Conservation (phyloP, 1,284 basidiomycete species). For the Golubevia sp. region DNA sequence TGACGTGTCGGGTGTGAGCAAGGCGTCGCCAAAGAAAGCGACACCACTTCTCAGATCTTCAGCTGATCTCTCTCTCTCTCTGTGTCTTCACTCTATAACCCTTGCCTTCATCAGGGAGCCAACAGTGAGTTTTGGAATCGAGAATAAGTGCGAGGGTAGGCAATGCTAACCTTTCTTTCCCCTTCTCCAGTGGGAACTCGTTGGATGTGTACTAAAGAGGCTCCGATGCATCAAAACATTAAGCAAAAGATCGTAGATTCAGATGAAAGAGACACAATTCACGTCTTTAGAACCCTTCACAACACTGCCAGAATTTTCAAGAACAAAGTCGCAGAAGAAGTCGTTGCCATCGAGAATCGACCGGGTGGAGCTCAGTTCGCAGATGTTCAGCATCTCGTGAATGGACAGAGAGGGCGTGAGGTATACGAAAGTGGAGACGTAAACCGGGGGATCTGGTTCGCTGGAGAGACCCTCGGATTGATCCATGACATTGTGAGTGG, state of each 20-base stretch:
- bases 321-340: slow-evolving; percentile 78
- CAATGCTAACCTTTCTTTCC: slow-evolving; percentile 5
- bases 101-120: slow-evolving; percentile 67
- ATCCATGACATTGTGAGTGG: slow-evolving; percentile 75
- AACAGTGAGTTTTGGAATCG: slow-evolving; percentile 72
- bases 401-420: slow-evolving; percentile 74
- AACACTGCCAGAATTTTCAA: slow-evolving; percentile 90
- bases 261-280: slow-evolving; percentile 76
- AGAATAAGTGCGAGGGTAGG: not conserved
- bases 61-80: not conserved
- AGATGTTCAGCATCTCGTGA: slow-evolving; percentile 80
- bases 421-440: slow-evolving; percentile 86
- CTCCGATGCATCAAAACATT: slow-evolving; percentile 85
- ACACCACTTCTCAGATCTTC: no score
- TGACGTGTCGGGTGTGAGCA: no score
- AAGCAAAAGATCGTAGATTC: slow-evolving; percentile 85
- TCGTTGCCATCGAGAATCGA: slow-evolving; percentile 80
- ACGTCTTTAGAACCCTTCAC: slow-evolving; percentile 81
- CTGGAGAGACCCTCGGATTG: slow-evolving; percentile 77
- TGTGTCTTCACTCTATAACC: not conserved
- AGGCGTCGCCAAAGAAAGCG: not conserved
- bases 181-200: slow-evolving; percentile 70
- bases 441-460: slow-evolving; percentile 76
- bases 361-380: slow-evolving; percentile 86
- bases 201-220: slow-evolving; percentile 71